Evolutionary conservation across 2,329 filamentous ascomycete genomes (phyloP).

Genomic region (Arthrobotrys conoides): DNA sequence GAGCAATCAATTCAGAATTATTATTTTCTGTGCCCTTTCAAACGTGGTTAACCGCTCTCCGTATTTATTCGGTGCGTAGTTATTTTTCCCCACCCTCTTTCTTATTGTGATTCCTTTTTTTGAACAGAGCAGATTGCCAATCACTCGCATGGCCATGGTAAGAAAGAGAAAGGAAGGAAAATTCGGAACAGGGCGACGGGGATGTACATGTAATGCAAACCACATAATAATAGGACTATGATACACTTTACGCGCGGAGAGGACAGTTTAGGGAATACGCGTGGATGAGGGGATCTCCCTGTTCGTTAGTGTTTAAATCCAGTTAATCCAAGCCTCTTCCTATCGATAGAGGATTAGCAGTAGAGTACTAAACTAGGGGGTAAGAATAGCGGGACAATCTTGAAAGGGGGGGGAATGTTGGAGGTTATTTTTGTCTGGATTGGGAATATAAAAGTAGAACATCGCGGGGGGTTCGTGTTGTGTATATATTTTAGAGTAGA

Average conservation of each 20-base stretch:
- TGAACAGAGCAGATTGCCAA: background rate
- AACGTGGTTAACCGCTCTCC: conserved; percentile 6
- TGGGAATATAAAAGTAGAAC: background rate
- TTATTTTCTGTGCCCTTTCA: background rate
- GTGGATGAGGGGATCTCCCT: conserved; percentile 15
- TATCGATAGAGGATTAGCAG: conserved; percentile 1
- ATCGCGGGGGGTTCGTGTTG: background rate
- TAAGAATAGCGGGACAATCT: background rate
- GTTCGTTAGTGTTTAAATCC: background rate
- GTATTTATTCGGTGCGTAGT: background rate
- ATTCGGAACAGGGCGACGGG: conserved; percentile 39
- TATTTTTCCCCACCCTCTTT: conserved; percentile 2
- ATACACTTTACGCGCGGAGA: conserved; percentile 34
- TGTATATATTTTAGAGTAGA: background rate
- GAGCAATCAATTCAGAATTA: no score
- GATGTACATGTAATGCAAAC: background rate
- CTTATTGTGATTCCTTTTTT: background rate
- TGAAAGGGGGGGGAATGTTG: background rate
- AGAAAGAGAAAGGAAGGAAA: background rate
- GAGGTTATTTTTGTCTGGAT: conserved; percentile 2
- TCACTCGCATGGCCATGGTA: background rate
- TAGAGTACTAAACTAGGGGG: background rate
- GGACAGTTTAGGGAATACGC: conserved; percentile 13
- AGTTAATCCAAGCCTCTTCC: background rate
- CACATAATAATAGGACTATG: background rate